Conservation (phyloP, 441 rosid genomes). For the Viola pubescens region DNA sequence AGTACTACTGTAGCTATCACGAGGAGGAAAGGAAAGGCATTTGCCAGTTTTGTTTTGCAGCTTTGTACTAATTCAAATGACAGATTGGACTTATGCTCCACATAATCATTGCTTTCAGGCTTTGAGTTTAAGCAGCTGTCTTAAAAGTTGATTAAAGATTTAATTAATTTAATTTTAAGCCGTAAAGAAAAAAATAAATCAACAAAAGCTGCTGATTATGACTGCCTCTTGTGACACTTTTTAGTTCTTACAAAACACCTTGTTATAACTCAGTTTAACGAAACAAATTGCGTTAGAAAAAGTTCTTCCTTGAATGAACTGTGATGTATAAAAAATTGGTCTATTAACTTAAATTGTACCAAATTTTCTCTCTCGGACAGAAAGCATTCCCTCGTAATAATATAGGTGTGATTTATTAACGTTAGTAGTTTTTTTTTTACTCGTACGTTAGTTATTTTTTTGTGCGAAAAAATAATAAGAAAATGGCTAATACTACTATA, state of each 20-base stretch:
- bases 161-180: not conserved
- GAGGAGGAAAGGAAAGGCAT: constrained; percentile 1
- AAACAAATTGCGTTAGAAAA: not conserved
- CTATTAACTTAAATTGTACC: too few species aligned
- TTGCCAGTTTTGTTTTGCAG: constrained; percentile 3
- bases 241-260: too few species aligned
- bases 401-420: not conserved
- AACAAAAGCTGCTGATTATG: constrained; percentile 15
- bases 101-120: constrained; percentile 18
- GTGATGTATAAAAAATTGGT: too few species aligned
- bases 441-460: not conserved
- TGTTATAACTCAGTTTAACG: too few species aligned
- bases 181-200: not conserved
- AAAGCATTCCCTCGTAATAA: too few species aligned
- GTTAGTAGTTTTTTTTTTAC: not conserved
- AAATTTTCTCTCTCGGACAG: too few species aligned
- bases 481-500: too few species aligned
- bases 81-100: constrained; percentile 22
- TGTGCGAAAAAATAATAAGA: too few species aligned
- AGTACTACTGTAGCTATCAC: too few species aligned
- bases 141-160: constrained; percentile 13
- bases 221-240: constrained; percentile 8
- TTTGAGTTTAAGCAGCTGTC: not conserved
- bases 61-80: constrained; percentile 17
- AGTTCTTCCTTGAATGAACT: not conserved